Conservation (phyloP, 805 yeast species). For the Sugiyamaella lignohabitans region DNA sequence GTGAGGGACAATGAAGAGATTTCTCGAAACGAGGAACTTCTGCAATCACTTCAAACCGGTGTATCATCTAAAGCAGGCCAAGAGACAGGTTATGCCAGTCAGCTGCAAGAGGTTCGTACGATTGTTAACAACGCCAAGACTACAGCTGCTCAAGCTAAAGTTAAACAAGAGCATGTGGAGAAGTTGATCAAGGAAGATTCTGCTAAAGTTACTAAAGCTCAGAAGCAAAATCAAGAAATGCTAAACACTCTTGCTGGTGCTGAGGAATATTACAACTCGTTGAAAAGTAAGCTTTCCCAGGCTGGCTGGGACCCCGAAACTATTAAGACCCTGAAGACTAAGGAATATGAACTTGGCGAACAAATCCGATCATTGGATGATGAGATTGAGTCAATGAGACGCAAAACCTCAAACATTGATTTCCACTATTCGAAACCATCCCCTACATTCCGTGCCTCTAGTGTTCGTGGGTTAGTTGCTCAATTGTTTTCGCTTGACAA, state of each 20-base stretch:
- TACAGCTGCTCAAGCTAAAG: slow-evolving; percentile 48
- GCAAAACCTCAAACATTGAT: slow-evolving; percentile 67
- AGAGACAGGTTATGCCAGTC: slow-evolving; percentile 71
- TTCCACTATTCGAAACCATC: slow-evolving; percentile 65
- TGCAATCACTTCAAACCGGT: slow-evolving; percentile 80
- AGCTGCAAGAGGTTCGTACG: slow-evolving; percentile 57
- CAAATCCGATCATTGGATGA: slow-evolving; percentile 40
- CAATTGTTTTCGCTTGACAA: slow-evolving; percentile 65
- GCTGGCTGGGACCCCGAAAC: slow-evolving; percentile 40
- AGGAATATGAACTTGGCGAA: slow-evolving; percentile 32
- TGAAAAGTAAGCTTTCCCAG: slow-evolving; percentile 40
- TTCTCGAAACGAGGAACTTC: slow-evolving; percentile 63
- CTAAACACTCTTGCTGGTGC: slow-evolving; percentile 41
- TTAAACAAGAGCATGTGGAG: slow-evolving; percentile 52
- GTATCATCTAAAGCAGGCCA: slow-evolving; percentile 75
- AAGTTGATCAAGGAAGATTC: slow-evolving; percentile 43
- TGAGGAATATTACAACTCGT: slow-evolving; percentile 32
- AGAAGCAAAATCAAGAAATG: slow-evolving; percentile 39
- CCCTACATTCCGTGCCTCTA: slow-evolving; percentile 48
- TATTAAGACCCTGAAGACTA: slow-evolving; percentile 20
- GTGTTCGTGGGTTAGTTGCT: slow-evolving; percentile 86
- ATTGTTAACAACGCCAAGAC: slow-evolving; percentile 49
- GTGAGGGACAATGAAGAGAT: slow-evolving; percentile 41
- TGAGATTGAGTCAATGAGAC: slow-evolving; percentile 49
- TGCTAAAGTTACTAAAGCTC: slow-evolving; percentile 42